Evolutionary conservation across 2,329 filamentous ascomycete species (phyloP), one percentile per base, ranked within the genome.

Genomic region (Penicillium hesseltinei): DNA sequence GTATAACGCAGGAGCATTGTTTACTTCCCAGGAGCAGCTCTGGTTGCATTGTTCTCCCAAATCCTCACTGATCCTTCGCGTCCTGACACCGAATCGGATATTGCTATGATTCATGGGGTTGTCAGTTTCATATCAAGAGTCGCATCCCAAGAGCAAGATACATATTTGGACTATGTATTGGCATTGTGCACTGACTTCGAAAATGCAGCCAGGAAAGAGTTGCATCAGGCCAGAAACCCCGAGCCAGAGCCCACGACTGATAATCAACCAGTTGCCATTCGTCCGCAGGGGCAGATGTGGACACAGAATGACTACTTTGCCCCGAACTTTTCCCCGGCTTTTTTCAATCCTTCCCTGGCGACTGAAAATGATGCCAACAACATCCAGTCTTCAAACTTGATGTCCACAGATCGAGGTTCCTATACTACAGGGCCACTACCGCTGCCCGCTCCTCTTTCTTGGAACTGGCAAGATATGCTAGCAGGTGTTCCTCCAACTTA

Each of bases 111-210:
- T 7, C 35, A 48, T 29, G 15, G 35, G 10, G 43, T 48, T 13
- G 43, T 48, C 13, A 40, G 5, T 15, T 54, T 54, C 15, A 29
- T 54, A 17, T 38, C 51, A 25, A 54, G 11, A 17, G 43, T 54
- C 15, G 51, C 51, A 48, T 54, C 51, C 5, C 51, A 48, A 33
- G 51, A 54, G n/a, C 51, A 54, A 48, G 43, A 48, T 36, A 54
- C 51, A 38, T 54, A 54, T 21, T 17, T 54, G 10, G 51, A 54
- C 15, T 54, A 48, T 54, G 43, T 54, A 19, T 40, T 54, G 25
- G 33, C 51, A 6, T 13, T 47, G 15, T 54, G 43, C 29, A 40
- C 43, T 15, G 43, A 54, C 10, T 54, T 47, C 19, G 25, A 42
- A 33, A 39, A 21, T 29, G 43, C 33, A 19, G 51, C 33, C 27